Evolutionary conservation across 192 early-diverging fungal genomes (phyloP).

Genomic region (Coemansia sp.): DNA sequence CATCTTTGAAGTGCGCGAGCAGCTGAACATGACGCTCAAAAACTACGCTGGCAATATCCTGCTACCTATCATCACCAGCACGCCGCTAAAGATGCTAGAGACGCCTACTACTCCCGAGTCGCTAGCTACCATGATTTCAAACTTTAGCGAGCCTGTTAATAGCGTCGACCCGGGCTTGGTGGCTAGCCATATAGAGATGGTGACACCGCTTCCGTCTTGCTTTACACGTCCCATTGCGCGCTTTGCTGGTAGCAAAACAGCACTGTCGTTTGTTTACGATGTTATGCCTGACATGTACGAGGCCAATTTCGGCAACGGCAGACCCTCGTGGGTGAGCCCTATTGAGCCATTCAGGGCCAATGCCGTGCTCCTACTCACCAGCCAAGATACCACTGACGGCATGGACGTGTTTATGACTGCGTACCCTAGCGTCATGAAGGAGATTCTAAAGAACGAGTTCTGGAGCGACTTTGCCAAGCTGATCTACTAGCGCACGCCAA

Average conservation of each 20-base stretch:
- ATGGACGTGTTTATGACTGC: slow-evolving; percentile 47
- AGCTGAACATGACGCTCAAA: slow-evolving; percentile 1
- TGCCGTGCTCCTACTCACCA: slow-evolving; percentile 30
- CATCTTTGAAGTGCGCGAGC: slow-evolving; percentile 28
- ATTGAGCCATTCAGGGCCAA: slow-evolving; percentile 46
- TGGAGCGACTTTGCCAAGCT: slow-evolving; percentile 30
- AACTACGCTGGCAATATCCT: slow-evolving; percentile 39
- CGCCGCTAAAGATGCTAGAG: slow-evolving; percentile 13
- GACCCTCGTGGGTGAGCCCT: slow-evolving; percentile 45
- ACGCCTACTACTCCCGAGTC: slow-evolving; percentile 25
- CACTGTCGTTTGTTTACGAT: slow-evolving; percentile 42
- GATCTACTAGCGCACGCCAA: slow-evolving; percentile 23
- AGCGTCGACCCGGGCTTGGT: slow-evolving; percentile 17
- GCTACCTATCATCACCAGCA: background rate
- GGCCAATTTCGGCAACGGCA: slow-evolving; percentile 40
- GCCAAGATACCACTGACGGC: slow-evolving; percentile 26
- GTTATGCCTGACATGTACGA: slow-evolving; percentile 46
- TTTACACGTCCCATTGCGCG: slow-evolving; percentile 36
- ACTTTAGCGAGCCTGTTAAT: slow-evolving; percentile 11
- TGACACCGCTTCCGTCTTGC: slow-evolving; percentile 23
- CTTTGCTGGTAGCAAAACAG: slow-evolving; percentile 20
- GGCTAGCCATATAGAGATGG: slow-evolving; percentile 34
- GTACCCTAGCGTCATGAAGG: slow-evolving; percentile 38
- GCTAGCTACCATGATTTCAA: slow-evolving; percentile 13
- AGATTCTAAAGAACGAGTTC: slow-evolving; percentile 41